Percentiles rank a stretch among this genome's conserved stretches.
phyloP scores from a whole-genome alignment of 805 yeast genomes.

The Candida pseudoglaebosa region DNA sequence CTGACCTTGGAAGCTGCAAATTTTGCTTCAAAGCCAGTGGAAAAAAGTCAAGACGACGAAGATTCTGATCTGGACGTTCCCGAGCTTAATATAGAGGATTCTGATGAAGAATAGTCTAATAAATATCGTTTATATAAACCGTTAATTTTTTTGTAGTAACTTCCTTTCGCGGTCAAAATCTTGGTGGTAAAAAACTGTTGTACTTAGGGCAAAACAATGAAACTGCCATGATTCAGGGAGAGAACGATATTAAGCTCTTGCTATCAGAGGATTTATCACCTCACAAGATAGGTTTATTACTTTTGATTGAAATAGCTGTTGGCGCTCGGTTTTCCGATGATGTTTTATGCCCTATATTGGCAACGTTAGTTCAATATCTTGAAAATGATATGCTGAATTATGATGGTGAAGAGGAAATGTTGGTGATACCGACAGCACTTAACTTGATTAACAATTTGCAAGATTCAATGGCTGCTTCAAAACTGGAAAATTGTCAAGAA shows the following conservation, averaged over 20 bases:
- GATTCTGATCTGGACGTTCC: conserved; percentile 53
- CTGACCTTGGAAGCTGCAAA: neutral
- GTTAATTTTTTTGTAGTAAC: neutral
- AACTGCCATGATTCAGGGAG: neutral
- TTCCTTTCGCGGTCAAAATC: conserved; percentile 1
- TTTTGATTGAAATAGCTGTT: conserved; percentile 31
- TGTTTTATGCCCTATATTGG: conserved; percentile 31
- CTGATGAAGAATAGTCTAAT: conserved; percentile 27
- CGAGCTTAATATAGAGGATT: conserved; percentile 40
- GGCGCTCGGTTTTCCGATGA: conserved; percentile 21
- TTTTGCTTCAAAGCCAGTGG: neutral
- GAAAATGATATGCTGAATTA: conserved; percentile 23
- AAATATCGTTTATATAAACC: neutral
- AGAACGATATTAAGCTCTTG: conserved; percentile 17
- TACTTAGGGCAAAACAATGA: neutral
- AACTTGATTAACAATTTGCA: conserved; percentile 21
- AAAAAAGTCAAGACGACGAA: conserved; percentile 9
- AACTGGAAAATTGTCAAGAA: conserved; percentile 13
- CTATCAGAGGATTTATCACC: conserved; percentile 48
- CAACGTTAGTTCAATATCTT: conserved; percentile 42
- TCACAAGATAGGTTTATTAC: conserved; percentile 48
- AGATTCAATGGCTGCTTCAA: conserved; percentile 3
- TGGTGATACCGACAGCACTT: conserved; percentile 29
- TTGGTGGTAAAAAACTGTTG: neutral
- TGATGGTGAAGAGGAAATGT: conserved; percentile 10